These are phyloP conservation scores for Suillus brevipes DNA, from an alignment of 768 basidiomycete genomes.

Conservation along the genomic window DNA sequence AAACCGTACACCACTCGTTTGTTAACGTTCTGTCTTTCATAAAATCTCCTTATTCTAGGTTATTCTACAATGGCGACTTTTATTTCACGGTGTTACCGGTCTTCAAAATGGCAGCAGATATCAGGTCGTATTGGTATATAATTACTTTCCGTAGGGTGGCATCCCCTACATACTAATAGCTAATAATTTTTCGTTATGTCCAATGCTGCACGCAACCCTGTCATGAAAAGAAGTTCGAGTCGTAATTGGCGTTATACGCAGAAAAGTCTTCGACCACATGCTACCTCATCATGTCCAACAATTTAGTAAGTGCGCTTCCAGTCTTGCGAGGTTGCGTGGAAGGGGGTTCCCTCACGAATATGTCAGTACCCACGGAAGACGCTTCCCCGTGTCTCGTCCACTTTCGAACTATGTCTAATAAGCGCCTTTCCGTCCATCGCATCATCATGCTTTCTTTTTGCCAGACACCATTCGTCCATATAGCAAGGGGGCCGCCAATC, in stretches of 20 bases:
- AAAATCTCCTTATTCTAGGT: not conserved
- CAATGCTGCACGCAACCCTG: not conserved
- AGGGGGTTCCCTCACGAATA: conserved; percentile 2
- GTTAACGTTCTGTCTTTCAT: not conserved
- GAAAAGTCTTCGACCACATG: not conserved
- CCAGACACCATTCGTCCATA: conserved; percentile 77
- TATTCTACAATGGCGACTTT: not conserved
- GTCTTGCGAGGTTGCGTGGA: not conserved
- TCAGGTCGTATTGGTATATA: no score
- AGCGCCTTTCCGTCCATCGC: conserved; percentile 56
- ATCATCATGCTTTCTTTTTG: conserved; percentile 59
- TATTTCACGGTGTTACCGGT: no score
- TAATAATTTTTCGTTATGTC: not conserved
- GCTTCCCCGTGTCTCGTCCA: conserved; percentile 27
- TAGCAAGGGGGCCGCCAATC: conserved; percentile 52
- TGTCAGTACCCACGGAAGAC: not conserved
- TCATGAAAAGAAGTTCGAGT: not conserved
- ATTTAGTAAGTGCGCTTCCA: not conserved
- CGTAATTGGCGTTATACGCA: not conserved
- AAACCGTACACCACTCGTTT: not conserved
- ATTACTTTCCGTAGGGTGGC: not conserved
- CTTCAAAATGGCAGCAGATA: no score
- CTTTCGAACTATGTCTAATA: conserved; percentile 48
- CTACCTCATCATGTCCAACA: not conserved
- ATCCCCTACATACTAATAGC: not conserved